These are phyloP conservation scores for Solanum neorickii DNA, from an alignment of 257 asterid genomes.

Conservation along the genomic window DNA sequence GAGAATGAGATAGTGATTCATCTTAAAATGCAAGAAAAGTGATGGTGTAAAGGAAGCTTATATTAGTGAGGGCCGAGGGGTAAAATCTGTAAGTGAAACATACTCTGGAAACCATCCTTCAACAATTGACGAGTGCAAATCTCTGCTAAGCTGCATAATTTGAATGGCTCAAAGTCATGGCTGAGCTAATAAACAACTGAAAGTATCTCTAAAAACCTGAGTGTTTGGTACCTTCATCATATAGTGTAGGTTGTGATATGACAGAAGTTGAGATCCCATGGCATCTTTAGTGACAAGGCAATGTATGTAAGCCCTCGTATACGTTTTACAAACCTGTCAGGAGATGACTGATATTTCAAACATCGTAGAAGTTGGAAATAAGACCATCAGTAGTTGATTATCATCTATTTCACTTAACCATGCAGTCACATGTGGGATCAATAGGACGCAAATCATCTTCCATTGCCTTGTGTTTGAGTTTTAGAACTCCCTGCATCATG, in stretches of 20 bases:
- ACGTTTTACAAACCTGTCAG: conserved; percentile 74
- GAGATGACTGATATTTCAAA: not conserved
- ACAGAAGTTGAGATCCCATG: conserved; percentile 93
- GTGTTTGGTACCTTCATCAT: conserved; percentile 66
- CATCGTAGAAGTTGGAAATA: not conserved
- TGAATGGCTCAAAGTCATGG: conserved; percentile 6
- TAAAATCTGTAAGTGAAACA: conserved; percentile 5
- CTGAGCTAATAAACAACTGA: not conserved
- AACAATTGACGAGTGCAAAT: conserved; percentile 71
- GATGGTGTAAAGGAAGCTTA: not conserved
- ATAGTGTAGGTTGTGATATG: conserved; percentile 81
- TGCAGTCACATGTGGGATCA: conserved; percentile 75
- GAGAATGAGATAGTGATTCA: not conserved
- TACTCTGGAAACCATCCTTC: conserved; percentile 82
- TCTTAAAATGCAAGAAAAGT: not conserved
- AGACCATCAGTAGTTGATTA: not conserved
- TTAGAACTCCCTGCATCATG: conserved; percentile 73
- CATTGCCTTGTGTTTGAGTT: conserved; percentile 77
- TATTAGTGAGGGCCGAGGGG: not conserved
- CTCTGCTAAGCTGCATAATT: conserved; percentile 80
- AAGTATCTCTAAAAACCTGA: not conserved
- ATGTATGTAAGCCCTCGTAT: conserved; percentile 87
- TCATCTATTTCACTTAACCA: conserved; percentile 34
- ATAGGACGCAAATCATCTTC: conserved; percentile 73
- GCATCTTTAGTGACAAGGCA: conserved; percentile 96